phyloP scores from a whole-genome alignment of 306 rosid genomes.

The Vigna trinervia region DNA sequence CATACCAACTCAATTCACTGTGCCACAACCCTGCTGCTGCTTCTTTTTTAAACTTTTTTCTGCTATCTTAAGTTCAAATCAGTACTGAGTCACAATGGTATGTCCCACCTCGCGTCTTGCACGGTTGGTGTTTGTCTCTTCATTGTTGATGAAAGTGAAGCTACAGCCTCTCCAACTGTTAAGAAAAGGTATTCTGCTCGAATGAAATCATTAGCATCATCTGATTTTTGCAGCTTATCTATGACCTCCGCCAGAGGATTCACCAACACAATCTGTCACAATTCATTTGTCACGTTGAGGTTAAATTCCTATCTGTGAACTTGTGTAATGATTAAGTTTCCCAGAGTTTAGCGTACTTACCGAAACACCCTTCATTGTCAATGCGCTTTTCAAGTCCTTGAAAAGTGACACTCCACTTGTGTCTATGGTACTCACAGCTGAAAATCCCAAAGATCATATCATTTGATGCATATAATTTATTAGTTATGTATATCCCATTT shows the following conservation, averaged over 20 bases:
- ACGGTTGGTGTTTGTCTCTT: constrained; percentile 48
- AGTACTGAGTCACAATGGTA: constrained; percentile 5
- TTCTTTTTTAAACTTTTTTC: background rate
- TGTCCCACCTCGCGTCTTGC: constrained; percentile 34
- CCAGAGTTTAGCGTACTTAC: constrained; percentile 46
- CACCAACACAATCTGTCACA: constrained; percentile 80
- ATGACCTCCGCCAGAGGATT: constrained; percentile 89
- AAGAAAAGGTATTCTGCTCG: constrained; percentile 62
- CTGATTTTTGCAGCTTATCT: constrained; percentile 65
- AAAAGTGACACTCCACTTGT: constrained; percentile 86
- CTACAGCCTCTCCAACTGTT: constrained; percentile 81
- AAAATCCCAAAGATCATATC: constrained; percentile 36
- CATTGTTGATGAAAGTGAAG: constrained; percentile 60
- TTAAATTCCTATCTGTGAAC: background rate
- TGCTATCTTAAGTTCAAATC: constrained; percentile 2
- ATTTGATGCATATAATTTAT: constrained; percentile 2
- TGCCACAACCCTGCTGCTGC: background rate
- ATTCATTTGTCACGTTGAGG: constrained; percentile 22
- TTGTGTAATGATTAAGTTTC: background rate
- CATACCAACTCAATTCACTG: constrained; percentile 19
- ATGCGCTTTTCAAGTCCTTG: constrained; percentile 60
- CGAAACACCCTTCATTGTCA: constrained; percentile 66
- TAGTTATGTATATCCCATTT: constrained; percentile 24
- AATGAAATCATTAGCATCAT: constrained; percentile 53
- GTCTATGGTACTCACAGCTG: constrained; percentile 90